phyloP scores from a whole-genome alignment of 2,329 filamentous ascomycete genomes.

The Trichoderma asperellum region DNA sequence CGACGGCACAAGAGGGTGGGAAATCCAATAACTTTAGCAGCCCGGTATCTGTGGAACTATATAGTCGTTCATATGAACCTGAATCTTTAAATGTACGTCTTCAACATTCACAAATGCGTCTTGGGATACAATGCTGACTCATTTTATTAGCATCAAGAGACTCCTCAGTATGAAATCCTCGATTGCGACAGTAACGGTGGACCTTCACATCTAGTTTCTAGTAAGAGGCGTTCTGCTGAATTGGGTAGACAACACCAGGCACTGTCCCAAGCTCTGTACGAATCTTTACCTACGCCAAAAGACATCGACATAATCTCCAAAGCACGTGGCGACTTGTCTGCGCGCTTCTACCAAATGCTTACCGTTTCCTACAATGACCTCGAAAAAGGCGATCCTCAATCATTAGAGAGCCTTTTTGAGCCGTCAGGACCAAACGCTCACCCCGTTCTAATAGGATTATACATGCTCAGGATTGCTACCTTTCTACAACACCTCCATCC shows the following conservation, averaged over 20 bases:
- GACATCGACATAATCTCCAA: neutral
- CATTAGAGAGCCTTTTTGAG: neutral
- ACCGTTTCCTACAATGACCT: neutral
- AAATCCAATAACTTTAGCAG: neutral
- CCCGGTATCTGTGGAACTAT: neutral
- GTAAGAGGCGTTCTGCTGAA: neutral
- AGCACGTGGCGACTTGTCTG: neutral
- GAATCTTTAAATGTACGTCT: neutral
- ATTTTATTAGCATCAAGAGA: neutral
- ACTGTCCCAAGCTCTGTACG: neutral
- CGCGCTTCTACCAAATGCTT: neutral
- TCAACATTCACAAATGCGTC: neutral
- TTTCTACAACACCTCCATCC: neutral
- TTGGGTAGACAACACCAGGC: neutral
- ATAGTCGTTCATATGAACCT: neutral
- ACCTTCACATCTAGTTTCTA: neutral
- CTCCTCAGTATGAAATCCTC: neutral
- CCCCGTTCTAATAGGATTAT: neutral
- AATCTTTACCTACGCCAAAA: neutral
- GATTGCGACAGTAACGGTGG: neutral
- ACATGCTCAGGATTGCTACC: neutral
- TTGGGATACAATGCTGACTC: neutral
- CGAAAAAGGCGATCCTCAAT: conserved; percentile 38
- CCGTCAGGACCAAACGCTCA: neutral
- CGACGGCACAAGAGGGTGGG: neutral